phyloP scores from a whole-genome alignment of 148 eudicot genomes.

The Hydrangea macrophylla region DNA sequence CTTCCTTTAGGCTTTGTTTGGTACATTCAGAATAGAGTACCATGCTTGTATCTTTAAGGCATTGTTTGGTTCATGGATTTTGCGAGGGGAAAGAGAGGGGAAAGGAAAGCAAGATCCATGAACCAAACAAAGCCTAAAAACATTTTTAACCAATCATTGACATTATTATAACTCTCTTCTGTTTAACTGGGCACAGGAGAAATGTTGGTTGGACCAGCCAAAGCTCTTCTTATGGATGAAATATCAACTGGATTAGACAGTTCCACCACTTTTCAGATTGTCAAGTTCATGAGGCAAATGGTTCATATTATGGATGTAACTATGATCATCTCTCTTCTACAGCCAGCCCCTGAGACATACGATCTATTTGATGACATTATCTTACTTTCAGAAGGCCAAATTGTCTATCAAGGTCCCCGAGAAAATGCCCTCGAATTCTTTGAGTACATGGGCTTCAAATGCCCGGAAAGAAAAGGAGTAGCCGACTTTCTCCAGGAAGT shows the following conservation, averaged over 20 bases:
- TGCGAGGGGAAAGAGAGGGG: no score
- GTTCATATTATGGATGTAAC: slow-evolving; percentile 63
- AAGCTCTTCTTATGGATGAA: slow-evolving; percentile 63
- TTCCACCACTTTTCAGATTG: slow-evolving; percentile 66
- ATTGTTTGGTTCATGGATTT: no score
- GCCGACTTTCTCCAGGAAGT: slow-evolving; percentile 87
- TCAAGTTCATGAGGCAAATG: slow-evolving; percentile 65
- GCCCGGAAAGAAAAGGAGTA: slow-evolving; percentile 72
- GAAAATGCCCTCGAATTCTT: slow-evolving; percentile 55
- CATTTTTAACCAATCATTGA: background rate
- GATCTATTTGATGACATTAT: slow-evolving; percentile 71
- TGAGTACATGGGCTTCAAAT: slow-evolving; percentile 60
- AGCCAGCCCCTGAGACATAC: slow-evolving; percentile 72
- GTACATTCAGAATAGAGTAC: background rate
- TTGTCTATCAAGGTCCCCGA: slow-evolving; percentile 72
- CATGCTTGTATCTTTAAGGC: background rate
- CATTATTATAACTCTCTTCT: background rate
- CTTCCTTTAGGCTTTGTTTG: no score
- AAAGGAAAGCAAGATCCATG: no score
- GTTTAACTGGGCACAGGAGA: slow-evolving; percentile 49
- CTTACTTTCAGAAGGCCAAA: slow-evolving; percentile 66
- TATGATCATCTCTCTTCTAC: slow-evolving; percentile 62
- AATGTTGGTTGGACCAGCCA: slow-evolving; percentile 80
- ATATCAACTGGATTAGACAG: slow-evolving; percentile 81
- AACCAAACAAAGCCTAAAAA: no score